Conservation (phyloP, 2,329 filamentous ascomycete genomes). For the Stagonosporopsis chrysanthemi region DNA sequence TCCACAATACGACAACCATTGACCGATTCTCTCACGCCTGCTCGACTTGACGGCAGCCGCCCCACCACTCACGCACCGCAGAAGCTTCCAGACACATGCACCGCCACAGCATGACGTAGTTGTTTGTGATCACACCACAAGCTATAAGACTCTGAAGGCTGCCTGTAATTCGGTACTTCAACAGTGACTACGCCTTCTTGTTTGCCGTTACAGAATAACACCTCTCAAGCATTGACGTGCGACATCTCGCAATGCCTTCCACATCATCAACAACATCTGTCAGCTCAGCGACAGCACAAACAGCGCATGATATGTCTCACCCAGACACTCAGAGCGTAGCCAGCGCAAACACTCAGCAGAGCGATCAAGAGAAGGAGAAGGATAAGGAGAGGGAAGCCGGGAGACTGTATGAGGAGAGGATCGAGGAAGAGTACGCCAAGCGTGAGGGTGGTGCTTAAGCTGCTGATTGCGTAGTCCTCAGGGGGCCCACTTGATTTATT, state of each 20-base stretch:
- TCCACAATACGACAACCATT: neutral
- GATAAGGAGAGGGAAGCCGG: conserved; percentile 43
- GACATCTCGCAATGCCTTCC: neutral
- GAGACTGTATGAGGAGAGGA: conserved; percentile 47
- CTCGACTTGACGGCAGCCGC: neutral
- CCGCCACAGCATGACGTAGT: conserved; percentile 13
- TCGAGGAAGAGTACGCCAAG: conserved; percentile 53
- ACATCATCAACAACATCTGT: conserved; percentile 2
- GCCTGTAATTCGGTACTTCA: too few species aligned
- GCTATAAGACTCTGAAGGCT: neutral
- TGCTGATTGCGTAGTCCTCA: neutral
- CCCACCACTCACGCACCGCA: neutral
- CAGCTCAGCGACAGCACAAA: conserved; percentile 34
- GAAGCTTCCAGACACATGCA: conserved; percentile 13
- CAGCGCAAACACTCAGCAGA: conserved; percentile 22
- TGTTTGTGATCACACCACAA: neutral
- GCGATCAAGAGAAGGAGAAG: conserved; percentile 36
- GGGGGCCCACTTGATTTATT: neutral
- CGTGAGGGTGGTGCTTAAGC: conserved; percentile 47
- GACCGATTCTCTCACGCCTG: too few species aligned
- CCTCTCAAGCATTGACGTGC: neutral
- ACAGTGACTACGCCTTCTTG: too few species aligned
- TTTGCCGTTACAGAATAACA: neutral
- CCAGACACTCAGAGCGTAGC: conserved; percentile 38
- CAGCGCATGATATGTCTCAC: conserved; percentile 32